Evolutionary conservation across 169 alveolate genomes (phyloP), one percentile per base, ranked within the genome.

Genomic region (Babesia ovata): DNA sequence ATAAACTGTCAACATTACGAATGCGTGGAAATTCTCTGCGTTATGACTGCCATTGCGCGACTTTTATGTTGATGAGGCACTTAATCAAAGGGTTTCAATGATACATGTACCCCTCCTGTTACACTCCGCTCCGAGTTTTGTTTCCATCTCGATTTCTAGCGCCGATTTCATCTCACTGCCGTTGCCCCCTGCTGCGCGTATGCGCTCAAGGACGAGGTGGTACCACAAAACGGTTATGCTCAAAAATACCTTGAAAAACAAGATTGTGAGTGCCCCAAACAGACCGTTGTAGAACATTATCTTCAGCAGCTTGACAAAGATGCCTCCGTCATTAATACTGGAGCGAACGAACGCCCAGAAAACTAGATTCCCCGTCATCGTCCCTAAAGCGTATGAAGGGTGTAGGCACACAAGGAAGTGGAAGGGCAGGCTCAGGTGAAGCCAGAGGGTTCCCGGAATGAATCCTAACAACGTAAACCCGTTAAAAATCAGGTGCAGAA

Each of bases 151-250:
- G 9, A 79, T 46, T 26, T 61, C 83, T 4, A 53, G 19, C 0
- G 87, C 87, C 13, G 84, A 48, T 49, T 79, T 79, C 46, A 24
- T 16, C 49, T 79, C 83, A 24, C 21, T 0, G 19, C 81, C 87
- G 3, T 50, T 71, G 0, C 87, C 87, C 0, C 69, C 69, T 10
- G 42, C 74, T 12, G 63, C 22, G n/a, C 87, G 56, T 16, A 79
- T 70, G 26, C 82, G 61, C 39, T 79, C 74, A 2, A 79, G 42
- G 24, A 79, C 87, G 12, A 79, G 62, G 16, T 36, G 39, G 49
- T 58, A 69, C 87, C 87, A 79, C 11, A 79, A 24, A 0, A 70
- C 21, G 2, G 46, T 21, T 13, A 66, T 9, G n/a, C 39, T n/a
- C 0, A 79, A 19, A 3, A 58, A 29, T 2, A 53, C 2, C 36